Base-by-base conservation (phyloP, 129 eudicot species). In the Ambrosia artemisiifolia region DNA sequence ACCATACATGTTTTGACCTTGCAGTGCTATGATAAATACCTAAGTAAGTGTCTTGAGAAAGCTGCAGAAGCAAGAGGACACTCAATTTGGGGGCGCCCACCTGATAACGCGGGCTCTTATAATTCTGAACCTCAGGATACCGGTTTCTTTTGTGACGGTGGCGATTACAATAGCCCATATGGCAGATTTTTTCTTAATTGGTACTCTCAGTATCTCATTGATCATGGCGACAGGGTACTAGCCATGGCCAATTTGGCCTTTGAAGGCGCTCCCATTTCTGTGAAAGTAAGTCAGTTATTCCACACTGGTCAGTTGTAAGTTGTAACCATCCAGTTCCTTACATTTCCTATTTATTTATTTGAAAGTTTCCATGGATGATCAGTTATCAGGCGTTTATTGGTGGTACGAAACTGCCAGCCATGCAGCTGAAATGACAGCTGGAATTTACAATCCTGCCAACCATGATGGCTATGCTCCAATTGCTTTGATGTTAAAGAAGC, bases 361-460 rank as follows among this genome's bases (percentile, higher is more conserved):
- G 33, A 40, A 42, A 61, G 14, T 33, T 71, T 71, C 19, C 17
- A 10, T 55, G n/a, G 68, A 70, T 63, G 77, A 77, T 59, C 83
- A 91, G 97, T 71, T 91, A 32, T 91, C 96, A 12, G 97, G 97
- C 33, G 84, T 91, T 8, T 95, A 91, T 75, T 91, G 97, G 97
- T 92, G 97, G 97, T 88, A 92, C 80, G 86, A 83, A 63, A 80
- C 90, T 59, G 88, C 87, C 16, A 88, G 94, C 73, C 97, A 92
- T 79, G 96, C 96, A 48, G 91, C 96, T 43, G 97, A 92, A 82
- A 69, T 92, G 63, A 88, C 97, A 61, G 89, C 97, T 10, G 97
- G 97, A 6, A 88, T 86, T 77, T 92, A 88, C 73, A 88, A 92
- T 69, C 81, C 87, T 3, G 55, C 78, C 42, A 82, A 88, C 75